Conservation (phyloP, 2,329 filamentous ascomycete genomes). For the Monilinia fructicola region DNA sequence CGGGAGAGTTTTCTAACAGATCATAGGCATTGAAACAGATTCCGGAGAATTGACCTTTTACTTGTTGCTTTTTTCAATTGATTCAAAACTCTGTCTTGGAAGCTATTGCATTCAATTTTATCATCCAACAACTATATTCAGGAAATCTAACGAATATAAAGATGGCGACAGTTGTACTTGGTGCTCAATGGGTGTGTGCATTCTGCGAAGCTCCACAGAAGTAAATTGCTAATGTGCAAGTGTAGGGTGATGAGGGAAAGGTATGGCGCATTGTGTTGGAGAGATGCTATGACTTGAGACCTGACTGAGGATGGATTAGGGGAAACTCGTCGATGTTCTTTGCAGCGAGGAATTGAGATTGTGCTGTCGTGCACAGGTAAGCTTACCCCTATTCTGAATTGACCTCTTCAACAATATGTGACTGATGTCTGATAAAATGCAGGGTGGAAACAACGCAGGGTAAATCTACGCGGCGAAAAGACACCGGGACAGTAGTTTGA, state of each 20-base stretch:
- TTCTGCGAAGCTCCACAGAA: conserved; percentile 15
- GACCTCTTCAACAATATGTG: conserved; percentile 14
- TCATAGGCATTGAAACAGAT: conserved; percentile 15
- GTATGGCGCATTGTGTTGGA: conserved; percentile 10
- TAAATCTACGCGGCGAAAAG: conserved; percentile 16
- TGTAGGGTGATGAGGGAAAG: conserved; percentile 24
- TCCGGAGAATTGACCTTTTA: neutral
- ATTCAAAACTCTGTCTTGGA: neutral
- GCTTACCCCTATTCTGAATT: conserved; percentile 11
- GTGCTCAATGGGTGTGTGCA: conserved; percentile 57
- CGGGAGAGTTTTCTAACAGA: conserved; percentile 22
- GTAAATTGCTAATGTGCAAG: conserved; percentile 17
- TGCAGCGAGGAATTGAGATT: conserved; percentile 20
- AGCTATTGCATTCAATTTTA: neutral
- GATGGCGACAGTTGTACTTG: conserved; percentile 53
- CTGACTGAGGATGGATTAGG: conserved; percentile 44
- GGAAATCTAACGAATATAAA: neutral
- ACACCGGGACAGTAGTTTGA: neutral
- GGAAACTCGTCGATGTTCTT: conserved; percentile 56
- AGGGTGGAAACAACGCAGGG: conserved; percentile 58
- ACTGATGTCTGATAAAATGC: neutral
- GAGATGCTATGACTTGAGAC: neutral
- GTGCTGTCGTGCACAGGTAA: conserved; percentile 24
- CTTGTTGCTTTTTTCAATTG: conserved; percentile 12
- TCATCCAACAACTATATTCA: conserved; percentile 28